Base-by-base conservation (phyloP, 345 rosid species). In the Populus pruinosa region DNA sequence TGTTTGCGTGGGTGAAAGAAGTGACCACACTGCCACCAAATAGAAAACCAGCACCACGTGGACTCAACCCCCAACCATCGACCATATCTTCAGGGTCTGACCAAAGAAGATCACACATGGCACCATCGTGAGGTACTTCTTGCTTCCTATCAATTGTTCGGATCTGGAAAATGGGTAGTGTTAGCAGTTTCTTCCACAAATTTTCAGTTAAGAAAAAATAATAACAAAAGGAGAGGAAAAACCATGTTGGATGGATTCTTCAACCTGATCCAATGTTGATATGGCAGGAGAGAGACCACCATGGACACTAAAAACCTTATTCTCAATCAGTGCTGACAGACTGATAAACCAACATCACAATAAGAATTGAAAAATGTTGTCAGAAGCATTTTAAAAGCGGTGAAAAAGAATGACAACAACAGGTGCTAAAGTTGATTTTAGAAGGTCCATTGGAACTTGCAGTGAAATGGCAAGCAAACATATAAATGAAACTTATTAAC, bases 111-210 rank as follows among this genome's bases (percentile, higher is more conserved):
- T 96, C 99, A 85, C 98, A 96, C 99, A 96, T 96, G 82, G 94
- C 97, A 74, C 99, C 99, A 82, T 96, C 98, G 79, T 94, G 99
- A 79, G 99, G 99, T 50, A 96, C 98, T 89, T 96, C 99, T 89
- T 94, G 98, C 85, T 96, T 96, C 76, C 96, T 88, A 77, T 96
- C 96, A 85, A 96, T 96, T 21, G 86, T 89, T 80, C 98, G 94
- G 65, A 96, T 94, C 98, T 96, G 90, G 66, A 56, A 71, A 80
- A 78, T 65, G 14, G 73, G 59, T 70, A 59, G 63, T 41, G 41
- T 83, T 44, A 80, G 82, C 8, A 39, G 35, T 14, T 41, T 18
- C 36, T 69, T 55, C 66, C 8, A 74, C 70, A 50, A 76, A 76
- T 59, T 47, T 71, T 39, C 67, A 71, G 16, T 23, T 33, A 47